phyloP scores from a whole-genome alignment of 2,329 filamentous ascomycete species.

The Aspergillus fumigatiaffinis region DNA sequence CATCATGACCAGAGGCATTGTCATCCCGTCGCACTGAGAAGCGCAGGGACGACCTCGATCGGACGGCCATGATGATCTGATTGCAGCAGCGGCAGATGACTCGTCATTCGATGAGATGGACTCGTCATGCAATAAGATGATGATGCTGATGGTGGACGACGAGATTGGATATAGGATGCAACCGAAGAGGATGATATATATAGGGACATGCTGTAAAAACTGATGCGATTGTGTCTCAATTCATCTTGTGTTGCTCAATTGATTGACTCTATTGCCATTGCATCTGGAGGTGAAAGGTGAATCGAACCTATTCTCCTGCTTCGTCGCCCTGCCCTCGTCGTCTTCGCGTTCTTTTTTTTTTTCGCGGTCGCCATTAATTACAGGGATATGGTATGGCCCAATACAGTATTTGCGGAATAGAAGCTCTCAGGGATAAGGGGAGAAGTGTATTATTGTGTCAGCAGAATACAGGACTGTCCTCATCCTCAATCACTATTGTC shows the following conservation, averaged over 20 bases:
- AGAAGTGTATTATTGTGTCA: background rate
- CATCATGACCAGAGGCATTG: conserved; percentile 9
- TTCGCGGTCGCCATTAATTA: background rate
- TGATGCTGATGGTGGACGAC: conserved; percentile 2
- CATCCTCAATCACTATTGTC: background rate
- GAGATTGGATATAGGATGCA: background rate
- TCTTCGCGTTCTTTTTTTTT: background rate
- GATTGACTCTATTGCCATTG: background rate
- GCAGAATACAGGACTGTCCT: background rate
- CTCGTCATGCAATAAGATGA: background rate
- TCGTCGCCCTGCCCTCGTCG: background rate
- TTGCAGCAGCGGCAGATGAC: conserved; percentile 1
- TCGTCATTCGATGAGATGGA: background rate
- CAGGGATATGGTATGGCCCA: background rate
- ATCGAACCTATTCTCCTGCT: background rate
- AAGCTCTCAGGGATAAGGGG: background rate
- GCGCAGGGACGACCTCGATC: conserved; percentile 32
- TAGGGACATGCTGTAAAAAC: background rate
- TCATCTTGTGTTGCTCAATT: background rate
- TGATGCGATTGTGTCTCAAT: background rate
- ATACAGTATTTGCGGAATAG: background rate
- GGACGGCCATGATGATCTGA: conserved; percentile 26
- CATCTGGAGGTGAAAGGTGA: background rate
- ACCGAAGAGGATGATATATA: background rate
- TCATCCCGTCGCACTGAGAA: conserved; percentile 31